phyloP scores from a whole-genome alignment of 139 green algal genomes.

The Coelastrella sp. region DNA sequence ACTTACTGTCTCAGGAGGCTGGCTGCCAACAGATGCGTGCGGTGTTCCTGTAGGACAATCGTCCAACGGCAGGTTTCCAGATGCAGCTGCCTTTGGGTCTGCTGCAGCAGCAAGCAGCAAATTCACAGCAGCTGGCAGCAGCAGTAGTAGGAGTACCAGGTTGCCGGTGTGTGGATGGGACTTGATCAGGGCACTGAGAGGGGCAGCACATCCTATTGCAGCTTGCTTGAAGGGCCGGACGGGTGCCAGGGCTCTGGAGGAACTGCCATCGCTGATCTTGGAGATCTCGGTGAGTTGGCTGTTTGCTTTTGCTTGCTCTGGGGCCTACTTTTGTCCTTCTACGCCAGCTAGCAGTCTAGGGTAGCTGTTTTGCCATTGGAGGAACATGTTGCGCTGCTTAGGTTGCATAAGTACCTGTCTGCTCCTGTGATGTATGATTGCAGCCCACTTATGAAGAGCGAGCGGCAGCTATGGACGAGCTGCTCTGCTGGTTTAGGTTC shows the following conservation, averaged over 20 bases:
- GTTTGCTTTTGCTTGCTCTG: neutral
- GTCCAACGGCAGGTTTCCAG: slow-evolving; percentile 15
- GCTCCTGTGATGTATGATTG: neutral
- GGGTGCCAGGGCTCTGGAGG: neutral
- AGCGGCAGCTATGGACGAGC: slow-evolving; percentile 55
- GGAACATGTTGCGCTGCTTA: neutral
- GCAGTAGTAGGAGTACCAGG: slow-evolving; percentile 1
- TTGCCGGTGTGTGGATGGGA: slow-evolving; percentile 53
- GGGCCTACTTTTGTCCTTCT: no score
- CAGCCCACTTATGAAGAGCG: slow-evolving; percentile 32
- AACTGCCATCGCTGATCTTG: slow-evolving; percentile 43
- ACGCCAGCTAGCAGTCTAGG: no score
- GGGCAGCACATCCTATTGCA: slow-evolving; percentile 33
- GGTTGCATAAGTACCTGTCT: neutral
- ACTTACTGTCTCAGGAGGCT: slow-evolving; percentile 3
- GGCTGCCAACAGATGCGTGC: slow-evolving; percentile 19
- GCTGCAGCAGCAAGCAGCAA: slow-evolving; percentile 1
- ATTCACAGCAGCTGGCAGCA: neutral
- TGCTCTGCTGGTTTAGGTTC: slow-evolving; percentile 87
- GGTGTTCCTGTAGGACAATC: slow-evolving; percentile 13
- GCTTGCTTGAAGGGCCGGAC: slow-evolving; percentile 28
- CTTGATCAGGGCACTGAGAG: slow-evolving; percentile 39
- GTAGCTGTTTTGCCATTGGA: no score
- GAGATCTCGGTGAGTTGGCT: slow-evolving; percentile 44
- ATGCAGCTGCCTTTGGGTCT: neutral